These are phyloP conservation scores for Ophiosphaerella herpotricha DNA, from an alignment of 2,329 filamentous ascomycete species.

Conservation along the genomic window DNA sequence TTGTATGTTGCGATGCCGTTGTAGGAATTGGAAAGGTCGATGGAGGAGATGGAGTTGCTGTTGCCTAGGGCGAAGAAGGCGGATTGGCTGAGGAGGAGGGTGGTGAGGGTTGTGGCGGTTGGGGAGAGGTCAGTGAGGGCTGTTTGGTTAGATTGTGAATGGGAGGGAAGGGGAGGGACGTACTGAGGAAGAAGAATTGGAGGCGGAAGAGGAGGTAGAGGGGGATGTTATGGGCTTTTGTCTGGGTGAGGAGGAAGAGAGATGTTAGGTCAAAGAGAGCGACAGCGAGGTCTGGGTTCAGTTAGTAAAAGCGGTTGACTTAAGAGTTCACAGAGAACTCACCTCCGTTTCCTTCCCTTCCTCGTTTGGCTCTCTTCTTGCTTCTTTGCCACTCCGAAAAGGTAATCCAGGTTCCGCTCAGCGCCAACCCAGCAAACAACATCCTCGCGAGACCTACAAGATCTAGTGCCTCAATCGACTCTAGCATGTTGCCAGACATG, in stretches of 20 bases:
- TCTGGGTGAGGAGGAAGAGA: conserved; percentile 84
- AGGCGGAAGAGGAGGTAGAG: conserved; percentile 77
- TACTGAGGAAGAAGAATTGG: conserved; percentile 59
- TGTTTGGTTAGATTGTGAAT: conserved; percentile 6
- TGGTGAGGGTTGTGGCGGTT: conserved; percentile 67
- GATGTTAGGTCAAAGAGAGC: conserved; percentile 67
- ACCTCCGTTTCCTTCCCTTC: conserved; percentile 31
- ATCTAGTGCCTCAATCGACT: conserved; percentile 50
- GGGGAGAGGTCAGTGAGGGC: conserved; percentile 53
- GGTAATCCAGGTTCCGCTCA: conserved; percentile 36
- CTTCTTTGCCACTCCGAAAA: conserved; percentile 34
- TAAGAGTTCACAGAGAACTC: conserved; percentile 4
- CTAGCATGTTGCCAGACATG: conserved; percentile 49
- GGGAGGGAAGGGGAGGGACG: conserved; percentile 40
- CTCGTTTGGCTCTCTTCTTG: conserved; percentile 14
- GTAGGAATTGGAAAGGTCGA: conserved; percentile 93
- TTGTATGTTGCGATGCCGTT: conserved; percentile 87
- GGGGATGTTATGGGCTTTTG: conserved; percentile 81
- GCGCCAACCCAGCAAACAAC: conserved; percentile 45
- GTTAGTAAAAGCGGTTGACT: conserved; percentile 3
- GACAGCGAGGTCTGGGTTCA: conserved; percentile 50
- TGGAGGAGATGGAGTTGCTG: conserved; percentile 92
- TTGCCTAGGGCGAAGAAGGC: conserved; percentile 91
- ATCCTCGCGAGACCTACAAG: conserved; percentile 37
- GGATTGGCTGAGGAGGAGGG: conserved; percentile 76